Evolutionary conservation across 2,329 filamentous ascomycete genomes (phyloP).

Genomic region (Chaetomiaceae sp.): DNA sequence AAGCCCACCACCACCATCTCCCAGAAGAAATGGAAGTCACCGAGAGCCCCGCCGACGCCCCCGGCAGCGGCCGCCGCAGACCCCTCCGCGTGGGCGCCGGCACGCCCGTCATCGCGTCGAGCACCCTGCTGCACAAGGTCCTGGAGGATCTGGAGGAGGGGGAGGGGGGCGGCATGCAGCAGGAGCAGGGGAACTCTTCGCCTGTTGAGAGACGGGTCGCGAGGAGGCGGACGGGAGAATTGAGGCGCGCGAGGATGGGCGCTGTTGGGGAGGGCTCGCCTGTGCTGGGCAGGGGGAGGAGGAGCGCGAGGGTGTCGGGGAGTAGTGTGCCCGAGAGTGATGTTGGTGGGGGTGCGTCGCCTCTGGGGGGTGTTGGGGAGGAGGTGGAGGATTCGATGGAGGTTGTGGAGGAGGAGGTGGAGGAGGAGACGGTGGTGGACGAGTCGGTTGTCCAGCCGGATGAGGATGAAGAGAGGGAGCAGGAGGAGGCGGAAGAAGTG

Average conservation of each 20-base stretch:
- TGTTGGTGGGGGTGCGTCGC: constrained; percentile 25
- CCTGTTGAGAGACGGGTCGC: constrained; percentile 22
- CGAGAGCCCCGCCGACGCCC: constrained; percentile 51
- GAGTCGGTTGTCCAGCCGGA: constrained; percentile 1
- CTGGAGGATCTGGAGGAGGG: constrained; percentile 29
- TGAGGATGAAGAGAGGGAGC: constrained; percentile 28
- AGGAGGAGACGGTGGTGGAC: constrained; percentile 4
- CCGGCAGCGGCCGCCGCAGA: constrained; percentile 50
- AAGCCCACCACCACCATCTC: background rate
- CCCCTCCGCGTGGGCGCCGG: constrained; percentile 35
- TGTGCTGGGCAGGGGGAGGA: background rate
- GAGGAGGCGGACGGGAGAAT: constrained; percentile 15
- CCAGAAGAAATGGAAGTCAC: constrained; percentile 35
- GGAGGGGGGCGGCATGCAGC: constrained; percentile 21
- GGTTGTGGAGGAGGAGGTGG: constrained; percentile 3
- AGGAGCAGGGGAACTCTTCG: no score
- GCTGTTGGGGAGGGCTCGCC: background rate
- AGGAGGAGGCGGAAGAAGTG: constrained; percentile 41
- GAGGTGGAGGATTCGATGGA: background rate
- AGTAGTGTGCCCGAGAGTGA: constrained; percentile 25
- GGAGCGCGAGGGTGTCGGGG: constrained; percentile 11
- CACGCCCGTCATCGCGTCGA: constrained; percentile 32
- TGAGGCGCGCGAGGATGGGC: background rate
- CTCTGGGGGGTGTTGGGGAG: no score
- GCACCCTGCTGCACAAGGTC: constrained; percentile 40